These are phyloP conservation scores for Fusarium siculi DNA, from an alignment of 2,329 filamentous ascomycete genomes.

Conservation along the genomic window DNA sequence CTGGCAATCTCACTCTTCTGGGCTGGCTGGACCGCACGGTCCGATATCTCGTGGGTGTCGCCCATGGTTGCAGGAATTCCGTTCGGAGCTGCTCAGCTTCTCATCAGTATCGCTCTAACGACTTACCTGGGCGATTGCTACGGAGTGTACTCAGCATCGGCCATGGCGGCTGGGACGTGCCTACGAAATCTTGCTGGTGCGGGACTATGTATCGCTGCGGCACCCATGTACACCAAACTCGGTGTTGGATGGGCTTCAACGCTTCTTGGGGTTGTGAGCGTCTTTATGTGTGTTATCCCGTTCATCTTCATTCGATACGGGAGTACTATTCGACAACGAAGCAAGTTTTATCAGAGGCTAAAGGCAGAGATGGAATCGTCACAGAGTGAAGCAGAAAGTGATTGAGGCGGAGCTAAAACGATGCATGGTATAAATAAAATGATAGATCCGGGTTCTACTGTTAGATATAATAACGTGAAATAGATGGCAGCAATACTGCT, in stretches of 20 bases:
- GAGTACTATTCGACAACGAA: neutral
- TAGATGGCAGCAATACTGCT: neutral
- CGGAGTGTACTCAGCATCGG: constrained; percentile 7
- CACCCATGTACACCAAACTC: constrained; percentile 11
- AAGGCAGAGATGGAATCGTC: constrained; percentile 6
- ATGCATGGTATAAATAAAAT: neutral
- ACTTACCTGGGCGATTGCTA: constrained; percentile 13
- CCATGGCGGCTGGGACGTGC: constrained; percentile 1
- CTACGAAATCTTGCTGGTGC: constrained; percentile 9
- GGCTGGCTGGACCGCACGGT: constrained; percentile 30
- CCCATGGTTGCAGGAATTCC: constrained; percentile 12
- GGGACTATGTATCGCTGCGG: constrained; percentile 6
- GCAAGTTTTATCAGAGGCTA: constrained; percentile 12
- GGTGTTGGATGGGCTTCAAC: constrained; percentile 14
- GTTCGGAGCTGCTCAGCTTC: constrained; percentile 1
- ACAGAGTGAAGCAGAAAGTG: neutral
- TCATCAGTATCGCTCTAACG: constrained; percentile 10
- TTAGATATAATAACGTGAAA: neutral
- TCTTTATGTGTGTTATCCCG: constrained; percentile 15
- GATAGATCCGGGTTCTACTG: neutral
- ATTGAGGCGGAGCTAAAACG: neutral
- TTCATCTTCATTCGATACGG: constrained; percentile 15
- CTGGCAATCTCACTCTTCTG: constrained; percentile 31
- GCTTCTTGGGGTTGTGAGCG: neutral
- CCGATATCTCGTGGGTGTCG: constrained; percentile 3